Base-by-base conservation (phyloP, 2,329 filamentous ascomycete genomes). In the Ambrosiella cleistominuta region DNA sequence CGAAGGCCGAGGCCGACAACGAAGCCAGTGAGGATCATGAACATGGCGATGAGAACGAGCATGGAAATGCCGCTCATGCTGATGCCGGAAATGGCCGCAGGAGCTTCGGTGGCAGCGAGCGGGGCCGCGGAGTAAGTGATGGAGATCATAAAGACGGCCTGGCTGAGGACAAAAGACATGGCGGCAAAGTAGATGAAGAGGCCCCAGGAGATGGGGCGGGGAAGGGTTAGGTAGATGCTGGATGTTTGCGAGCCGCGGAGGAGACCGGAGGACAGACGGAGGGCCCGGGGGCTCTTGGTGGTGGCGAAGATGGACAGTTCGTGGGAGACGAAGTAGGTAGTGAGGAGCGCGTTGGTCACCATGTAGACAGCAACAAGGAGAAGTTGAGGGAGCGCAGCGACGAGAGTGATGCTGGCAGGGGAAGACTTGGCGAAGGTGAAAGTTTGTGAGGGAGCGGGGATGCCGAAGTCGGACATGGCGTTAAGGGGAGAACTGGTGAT, bases 191-290 rank as follows among this genome's bases (percentile, higher is more conserved):
- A 64, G 7, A 66, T 64, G 56, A 75, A 66, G 1, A 79, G 68
- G 1, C 70, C 58, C 71, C 72, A 73, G 13, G 72, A 75, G 9
- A 70, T 66, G 1, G 70, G 69, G 1, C 71, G 69, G 1, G 76
- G 76, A 0, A 79, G 68, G 0, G 76, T 78, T 12, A 79, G 69
- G 64, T 72, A 75, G 0, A 78, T 68, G 7, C 72, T 74, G 1
- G 72, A 70, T 0, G 66, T 71, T 66, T 79, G 76, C 39, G 64
- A 63, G 55, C 75, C 75, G 42, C 67, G 65, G 0, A 74, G 70
- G 51, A 66, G 64, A 11, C 70, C 68, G 1, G 72, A 74, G 3
- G 73, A 76, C 38, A 79, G 71, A 38, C 76, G 73, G 35, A 79
- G 68, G n/a, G 56, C 38, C n/a, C 45, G 47, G 9, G 59, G 59